These are phyloP conservation scores for Lindgomyces ingoldianus DNA, from an alignment of 495 filamentous ascomycete genomes.

Conservation along the genomic window DNA sequence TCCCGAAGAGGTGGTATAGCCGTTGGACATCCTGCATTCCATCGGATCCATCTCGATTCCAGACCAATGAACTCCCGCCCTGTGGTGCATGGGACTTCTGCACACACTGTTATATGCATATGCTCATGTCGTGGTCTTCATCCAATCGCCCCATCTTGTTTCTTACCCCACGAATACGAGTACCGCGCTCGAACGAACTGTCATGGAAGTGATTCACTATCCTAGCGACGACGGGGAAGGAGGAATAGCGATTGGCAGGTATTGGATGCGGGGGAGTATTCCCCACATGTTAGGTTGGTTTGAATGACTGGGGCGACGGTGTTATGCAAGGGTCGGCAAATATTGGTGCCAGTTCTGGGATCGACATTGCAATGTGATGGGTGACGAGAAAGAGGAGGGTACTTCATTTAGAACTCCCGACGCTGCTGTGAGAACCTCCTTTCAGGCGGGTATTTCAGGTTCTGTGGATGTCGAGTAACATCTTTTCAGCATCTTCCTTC, in stretches of 20 bases:
- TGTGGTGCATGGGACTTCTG: neutral
- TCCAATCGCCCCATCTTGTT: neutral
- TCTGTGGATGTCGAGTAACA: no score
- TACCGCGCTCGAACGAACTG: neutral
- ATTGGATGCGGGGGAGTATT: neutral
- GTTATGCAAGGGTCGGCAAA: slow-evolving; percentile 16
- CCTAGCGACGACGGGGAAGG: no score
- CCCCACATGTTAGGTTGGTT: slow-evolving; percentile 22
- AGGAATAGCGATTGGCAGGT: neutral
- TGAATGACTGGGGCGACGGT: neutral
- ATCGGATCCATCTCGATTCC: no score
- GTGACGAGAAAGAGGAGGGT: neutral
- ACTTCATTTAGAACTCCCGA: neutral
- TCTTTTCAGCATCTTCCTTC: neutral
- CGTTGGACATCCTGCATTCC: neutral
- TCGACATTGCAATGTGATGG: neutral
- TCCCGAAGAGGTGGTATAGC: slow-evolving; percentile 5
- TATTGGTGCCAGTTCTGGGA: slow-evolving; percentile 1
- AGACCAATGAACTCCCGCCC: neutral
- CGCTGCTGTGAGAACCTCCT: neutral
- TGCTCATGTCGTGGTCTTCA: neutral
- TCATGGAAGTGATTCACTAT: no score
- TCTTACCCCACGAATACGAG: slow-evolving; percentile 4
- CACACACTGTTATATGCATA: neutral
- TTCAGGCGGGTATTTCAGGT: neutral